phyloP scores from a whole-genome alignment of 2,329 filamentous ascomycete species.

The Fusarium continuum region DNA sequence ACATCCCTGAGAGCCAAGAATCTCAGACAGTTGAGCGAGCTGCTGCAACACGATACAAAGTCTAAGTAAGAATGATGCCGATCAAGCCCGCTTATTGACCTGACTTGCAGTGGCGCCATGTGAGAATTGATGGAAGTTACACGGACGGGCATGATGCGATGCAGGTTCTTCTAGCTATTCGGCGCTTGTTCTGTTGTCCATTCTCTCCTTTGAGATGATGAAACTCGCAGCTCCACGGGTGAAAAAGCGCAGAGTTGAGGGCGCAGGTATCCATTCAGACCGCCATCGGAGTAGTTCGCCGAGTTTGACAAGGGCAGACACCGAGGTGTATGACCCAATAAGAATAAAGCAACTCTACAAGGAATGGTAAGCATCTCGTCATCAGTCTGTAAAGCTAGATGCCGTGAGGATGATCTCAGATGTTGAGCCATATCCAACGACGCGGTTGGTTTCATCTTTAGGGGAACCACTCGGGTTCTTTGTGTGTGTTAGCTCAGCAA shows the following conservation, averaged over 20 bases:
- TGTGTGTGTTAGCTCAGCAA: slow-evolving; percentile 22
- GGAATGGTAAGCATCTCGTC: slow-evolving; percentile 17
- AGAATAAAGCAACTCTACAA: not conserved
- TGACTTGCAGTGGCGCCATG: not conserved
- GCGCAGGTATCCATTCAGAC: slow-evolving; percentile 9
- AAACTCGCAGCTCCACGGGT: not conserved
- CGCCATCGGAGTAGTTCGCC: slow-evolving; percentile 16
- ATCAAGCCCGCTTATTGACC: slow-evolving; percentile 1
- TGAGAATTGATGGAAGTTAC: not conserved
- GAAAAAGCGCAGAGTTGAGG: slow-evolving; percentile 11
- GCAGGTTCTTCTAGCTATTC: not conserved
- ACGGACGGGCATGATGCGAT: not conserved
- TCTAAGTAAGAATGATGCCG: not conserved
- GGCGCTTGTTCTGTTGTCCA: slow-evolving; percentile 4
- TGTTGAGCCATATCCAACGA: slow-evolving; percentile 30
- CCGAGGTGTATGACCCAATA: slow-evolving; percentile 9
- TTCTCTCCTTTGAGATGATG: not conserved
- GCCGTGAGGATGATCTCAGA: slow-evolving; percentile 23
- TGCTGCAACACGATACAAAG: slow-evolving; percentile 4
- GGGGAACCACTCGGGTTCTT: slow-evolving; percentile 36
- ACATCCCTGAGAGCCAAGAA: not conserved
- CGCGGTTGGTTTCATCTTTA: slow-evolving; percentile 43
- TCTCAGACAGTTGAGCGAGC: not conserved
- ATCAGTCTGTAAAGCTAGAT: slow-evolving; percentile 5
- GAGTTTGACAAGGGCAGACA: slow-evolving; percentile 11